Percentiles rank a stretch among this genome's conserved stretches.
phyloP scores from a whole-genome alignment of 2,329 filamentous ascomycete species.

The Fonsecaea pugnacius region DNA sequence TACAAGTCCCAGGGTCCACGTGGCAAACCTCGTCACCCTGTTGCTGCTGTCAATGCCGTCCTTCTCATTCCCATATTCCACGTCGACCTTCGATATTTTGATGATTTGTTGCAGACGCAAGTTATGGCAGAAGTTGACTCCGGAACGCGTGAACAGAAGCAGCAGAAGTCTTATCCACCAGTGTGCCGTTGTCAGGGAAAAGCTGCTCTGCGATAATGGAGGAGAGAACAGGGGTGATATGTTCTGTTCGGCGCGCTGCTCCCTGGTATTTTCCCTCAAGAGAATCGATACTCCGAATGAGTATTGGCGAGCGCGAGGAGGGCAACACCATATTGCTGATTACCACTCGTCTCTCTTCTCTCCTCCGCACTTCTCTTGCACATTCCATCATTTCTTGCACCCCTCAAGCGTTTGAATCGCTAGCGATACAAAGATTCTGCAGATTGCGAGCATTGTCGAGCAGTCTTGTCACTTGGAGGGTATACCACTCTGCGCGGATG shows the following conservation, averaged over 20 bases:
- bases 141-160: not conserved
- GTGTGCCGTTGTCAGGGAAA: not conserved
- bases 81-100: not conserved
- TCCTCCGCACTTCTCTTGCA: too few species aligned
- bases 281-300: too few species aligned
- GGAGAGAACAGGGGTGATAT: not conserved
- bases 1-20: not conserved
- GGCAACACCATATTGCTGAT: too few species aligned
- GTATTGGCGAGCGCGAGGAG: too few species aligned
- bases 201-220: not conserved
- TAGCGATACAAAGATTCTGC: too few species aligned
- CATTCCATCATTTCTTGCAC: too few species aligned
- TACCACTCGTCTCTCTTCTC: too few species aligned
- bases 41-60: not conserved
- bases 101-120: not conserved
- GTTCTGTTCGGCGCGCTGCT: not conserved
- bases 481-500: too few species aligned
- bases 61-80: not conserved
- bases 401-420: too few species aligned
- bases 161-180: not conserved
- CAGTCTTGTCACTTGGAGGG: too few species aligned
- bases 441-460: too few species aligned
- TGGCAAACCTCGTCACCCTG: not conserved
- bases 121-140: not conserved
- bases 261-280: not conserved